Base-by-base conservation (phyloP, 2,329 filamentous ascomycete genomes). In the Alternaria sp. region DNA sequence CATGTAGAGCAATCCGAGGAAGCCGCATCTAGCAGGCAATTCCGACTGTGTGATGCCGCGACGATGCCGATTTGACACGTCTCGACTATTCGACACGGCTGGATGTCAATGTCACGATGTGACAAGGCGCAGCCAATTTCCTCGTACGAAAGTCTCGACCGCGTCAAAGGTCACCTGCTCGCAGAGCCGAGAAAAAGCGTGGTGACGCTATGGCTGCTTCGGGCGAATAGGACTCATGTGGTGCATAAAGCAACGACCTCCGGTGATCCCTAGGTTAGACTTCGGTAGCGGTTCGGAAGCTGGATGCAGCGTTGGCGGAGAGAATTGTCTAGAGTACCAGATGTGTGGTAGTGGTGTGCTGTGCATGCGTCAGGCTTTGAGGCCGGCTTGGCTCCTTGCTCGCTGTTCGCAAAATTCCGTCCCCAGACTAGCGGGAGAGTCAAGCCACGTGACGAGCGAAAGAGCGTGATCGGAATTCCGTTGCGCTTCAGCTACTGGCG, bases 101-200 rank as follows among this genome's bases (percentile, higher is more conserved):
- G 54, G 18, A 25, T 11, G 44, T 25, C 40, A 43, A 25, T 25
- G 34, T 57, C 45, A 57, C 44, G 36, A 51, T 57, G 54, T 36
- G 28, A 30, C 32, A 50, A 20, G 46, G 14, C 36, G 32, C 46
- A 50, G 34, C 30, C 34, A 27, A 50, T 38, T 16, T n/a, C 14
- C 16, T 50, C 20, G 57, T 41, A 45, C 38, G 41, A 41, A 22
- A 65, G 65, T 66, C 66, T 72, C 69, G 67, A 65, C 65, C 63
- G 38, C 20, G 30, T 52, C 43, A 36, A 14, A 53, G 59, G 56
- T 67, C 67, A 70, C 54, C 56, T 70, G 67, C 43, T 54, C 55
- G 40, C 25, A 43, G 49, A 60, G 56, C 63, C 61, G 58, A 62
- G 49, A 46, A 49, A 54, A 66, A 55, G 61, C 52, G 62, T 16